phyloP scores from a whole-genome alignment of 257 asterid species.

The Scutellaria galericulata region DNA sequence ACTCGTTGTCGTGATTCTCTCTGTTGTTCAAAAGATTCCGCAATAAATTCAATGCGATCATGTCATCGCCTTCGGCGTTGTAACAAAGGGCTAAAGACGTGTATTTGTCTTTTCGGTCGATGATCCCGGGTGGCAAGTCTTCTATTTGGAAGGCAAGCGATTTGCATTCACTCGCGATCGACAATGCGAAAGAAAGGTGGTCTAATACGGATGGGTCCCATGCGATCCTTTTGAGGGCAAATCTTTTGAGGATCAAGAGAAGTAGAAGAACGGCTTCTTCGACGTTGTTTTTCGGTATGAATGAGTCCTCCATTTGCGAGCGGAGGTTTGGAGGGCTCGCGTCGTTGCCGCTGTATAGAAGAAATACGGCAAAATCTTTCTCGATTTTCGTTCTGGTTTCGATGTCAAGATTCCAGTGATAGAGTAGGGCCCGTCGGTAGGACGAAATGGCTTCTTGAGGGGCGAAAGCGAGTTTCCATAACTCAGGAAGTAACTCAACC shows the following conservation, averaged over 20 bases:
- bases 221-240: constrained; percentile 41
- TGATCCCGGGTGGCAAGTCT: constrained; percentile 67
- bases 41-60: constrained; percentile 63
- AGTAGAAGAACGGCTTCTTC: constrained; percentile 90
- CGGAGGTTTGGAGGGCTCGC: constrained; percentile 88
- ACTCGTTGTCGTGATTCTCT: constrained; percentile 47
- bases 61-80: constrained; percentile 66
- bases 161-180: constrained; percentile 62
- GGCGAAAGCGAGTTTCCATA: constrained; percentile 61
- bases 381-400: constrained; percentile 66
- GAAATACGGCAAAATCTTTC: constrained; percentile 75
- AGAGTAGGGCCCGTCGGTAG: constrained; percentile 78
- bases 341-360: constrained; percentile 81
- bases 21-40: constrained; percentile 64
- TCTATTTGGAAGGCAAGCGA: constrained; percentile 72
- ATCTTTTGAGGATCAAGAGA: constrained; percentile 57
- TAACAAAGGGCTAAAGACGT: constrained; percentile 70
- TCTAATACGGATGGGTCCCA: constrained; percentile 85
- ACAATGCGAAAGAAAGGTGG: constrained; percentile 77
- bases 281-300: constrained; percentile 70
- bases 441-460: constrained; percentile 76
- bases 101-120: constrained; percentile 56
- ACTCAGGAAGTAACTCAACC: constrained; percentile 88
- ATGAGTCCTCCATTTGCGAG: constrained; percentile 73
- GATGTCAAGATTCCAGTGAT: constrained; percentile 75